Evolutionary conservation across 805 yeast genomes (phyloP), one percentile per base, ranked within the genome.

Genomic region (Metschnikowia rubicola): DNA sequence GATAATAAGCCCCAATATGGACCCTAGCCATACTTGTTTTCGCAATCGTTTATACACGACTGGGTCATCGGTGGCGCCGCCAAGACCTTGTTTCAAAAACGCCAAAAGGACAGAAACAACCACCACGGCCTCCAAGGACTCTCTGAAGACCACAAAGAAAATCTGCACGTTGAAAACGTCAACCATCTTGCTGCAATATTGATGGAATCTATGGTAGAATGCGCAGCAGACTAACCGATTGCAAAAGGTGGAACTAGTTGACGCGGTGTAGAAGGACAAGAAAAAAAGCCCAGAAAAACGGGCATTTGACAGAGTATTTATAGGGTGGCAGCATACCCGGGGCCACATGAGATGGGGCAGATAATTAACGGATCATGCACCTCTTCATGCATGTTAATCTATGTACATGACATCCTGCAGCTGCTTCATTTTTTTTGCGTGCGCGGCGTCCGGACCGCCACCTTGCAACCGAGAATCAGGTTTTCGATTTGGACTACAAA

Each of bases 141-240:
- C 99, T 77, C 99, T 86, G 68, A 92, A 85, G 49, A 90, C 94
- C 55, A 91, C 85, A 70, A 90, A 88, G 76, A 89, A 90, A 53
- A 90, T 84, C 58, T 80, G 83, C 38, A 80, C 83, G 62, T 83
- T 80, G 66, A 86, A 85, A 35, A 84, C 85, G 69, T 75, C 62
- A 30, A 66, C 78, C 80, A 75, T 75, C 35, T 21, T 21, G 26
- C 26, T 21, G 26, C 26, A 21, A 21, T 21, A 21, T 21, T 21
- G 26, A 30, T 10, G 11, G 10, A 10, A 30, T 10, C 33, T 30
- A 2, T 1, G 33, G 10, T 10, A 5, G 33, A 10, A 30, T 10
- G 33, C n/a, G n/a, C 11, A 30, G 11, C 11, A 30, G 11, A n/a
- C n/a, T 10, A n/a, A n/a, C 11, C n/a, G 33, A 30, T 11, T 11